These are phyloP conservation scores for Penicillium rolfsii DNA, from an alignment of 2,329 filamentous ascomycete species.

Conservation along the genomic window DNA sequence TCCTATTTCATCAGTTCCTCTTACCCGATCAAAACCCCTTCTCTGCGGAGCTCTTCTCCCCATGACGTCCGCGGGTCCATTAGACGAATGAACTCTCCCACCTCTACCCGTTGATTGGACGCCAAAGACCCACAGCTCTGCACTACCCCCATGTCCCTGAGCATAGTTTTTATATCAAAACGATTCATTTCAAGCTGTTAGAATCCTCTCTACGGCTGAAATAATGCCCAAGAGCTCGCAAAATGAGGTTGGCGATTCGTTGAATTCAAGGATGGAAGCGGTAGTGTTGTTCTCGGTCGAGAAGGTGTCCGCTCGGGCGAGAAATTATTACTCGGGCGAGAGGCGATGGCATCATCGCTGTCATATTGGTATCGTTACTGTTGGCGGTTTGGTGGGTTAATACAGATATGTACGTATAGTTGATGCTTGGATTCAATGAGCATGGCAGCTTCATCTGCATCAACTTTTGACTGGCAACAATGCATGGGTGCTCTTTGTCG, in stretches of 20 bases:
- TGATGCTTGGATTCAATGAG: background rate
- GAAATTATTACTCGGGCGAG: slow-evolving; percentile 23
- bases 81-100: background rate
- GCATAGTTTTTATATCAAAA: background rate
- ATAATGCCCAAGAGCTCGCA: background rate
- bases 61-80: background rate
- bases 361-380: slow-evolving; percentile 15
- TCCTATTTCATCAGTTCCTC: background rate
- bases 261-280: background rate
- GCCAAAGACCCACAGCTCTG: background rate
- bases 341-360: slow-evolving; percentile 19
- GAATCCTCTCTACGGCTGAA: background rate
- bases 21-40: background rate
- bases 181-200: background rate
- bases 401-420: background rate
- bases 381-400: background rate
- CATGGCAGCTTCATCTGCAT: background rate
- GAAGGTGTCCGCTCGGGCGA: slow-evolving; percentile 19
- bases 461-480: background rate
- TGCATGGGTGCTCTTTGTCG: background rate
- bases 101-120: background rate
- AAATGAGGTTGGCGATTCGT: background rate
- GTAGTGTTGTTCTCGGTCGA: slow-evolving; percentile 17
- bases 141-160: background rate
- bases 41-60: background rate